These are phyloP conservation scores for Selaginella moellendorffii DNA, from an alignment of 75 land plant species.

Conservation along the genomic window DNA sequence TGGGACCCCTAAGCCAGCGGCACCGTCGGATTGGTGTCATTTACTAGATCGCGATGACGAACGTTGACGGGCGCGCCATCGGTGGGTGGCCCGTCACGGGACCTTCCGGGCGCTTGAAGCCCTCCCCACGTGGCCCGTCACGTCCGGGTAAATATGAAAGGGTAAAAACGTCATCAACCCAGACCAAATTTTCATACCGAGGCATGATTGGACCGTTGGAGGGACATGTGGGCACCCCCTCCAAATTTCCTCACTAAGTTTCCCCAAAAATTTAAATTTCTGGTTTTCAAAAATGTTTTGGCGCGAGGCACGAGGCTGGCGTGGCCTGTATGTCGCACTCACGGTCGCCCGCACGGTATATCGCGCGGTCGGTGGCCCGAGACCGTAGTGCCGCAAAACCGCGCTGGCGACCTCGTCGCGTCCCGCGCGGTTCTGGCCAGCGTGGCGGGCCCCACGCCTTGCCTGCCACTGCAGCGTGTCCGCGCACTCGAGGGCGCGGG, in stretches of 20 bases:
- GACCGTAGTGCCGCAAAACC: too few relatives aligned
- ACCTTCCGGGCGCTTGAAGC: background rate
- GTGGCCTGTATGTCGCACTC: background rate
- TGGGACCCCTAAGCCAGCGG: background rate
- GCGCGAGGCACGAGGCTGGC: constrained; percentile 2
- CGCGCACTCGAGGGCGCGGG: constrained; percentile 1
- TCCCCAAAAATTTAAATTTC: background rate
- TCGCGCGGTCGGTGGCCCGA: background rate
- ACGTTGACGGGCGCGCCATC: background rate
- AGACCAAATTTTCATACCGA: background rate
- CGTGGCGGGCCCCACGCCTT: background rate
- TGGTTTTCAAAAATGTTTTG: background rate
- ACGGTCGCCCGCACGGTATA: constrained; percentile 1
- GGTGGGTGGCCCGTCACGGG: constrained; percentile 2
- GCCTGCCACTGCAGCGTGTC: constrained; percentile 1
- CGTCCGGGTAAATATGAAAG: background rate
- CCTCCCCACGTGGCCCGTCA: constrained; percentile 1
- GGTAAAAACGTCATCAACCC: background rate
- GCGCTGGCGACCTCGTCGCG: too few relatives aligned
- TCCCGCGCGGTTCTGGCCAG: background rate
- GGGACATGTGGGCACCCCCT: background rate
- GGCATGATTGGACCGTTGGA: background rate
- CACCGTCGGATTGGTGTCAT: background rate
- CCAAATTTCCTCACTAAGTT: too few relatives aligned
- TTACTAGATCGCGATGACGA: background rate